Evolutionary conservation across 148 eudicot genomes (phyloP).

Genomic region (Euryodendron excelsum): DNA sequence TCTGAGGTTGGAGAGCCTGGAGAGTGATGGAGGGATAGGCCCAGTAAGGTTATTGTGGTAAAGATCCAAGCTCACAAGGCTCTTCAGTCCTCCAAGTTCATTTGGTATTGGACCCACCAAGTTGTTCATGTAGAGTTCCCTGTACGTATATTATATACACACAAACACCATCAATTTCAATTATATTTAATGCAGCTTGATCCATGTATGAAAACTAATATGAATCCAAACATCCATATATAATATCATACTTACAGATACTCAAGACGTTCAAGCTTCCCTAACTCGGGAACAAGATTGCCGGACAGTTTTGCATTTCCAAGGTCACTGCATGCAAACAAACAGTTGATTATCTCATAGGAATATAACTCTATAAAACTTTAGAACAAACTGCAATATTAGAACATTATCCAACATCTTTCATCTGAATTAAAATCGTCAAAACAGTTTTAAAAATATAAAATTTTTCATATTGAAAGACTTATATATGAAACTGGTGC

Average conservation of each 20-base stretch:
- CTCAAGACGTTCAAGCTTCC: constrained; percentile 69
- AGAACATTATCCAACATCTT: too few relatives aligned
- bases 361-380: neutral
- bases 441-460: too few relatives aligned
- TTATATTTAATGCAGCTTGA: neutral
- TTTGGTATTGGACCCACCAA: constrained; percentile 62
- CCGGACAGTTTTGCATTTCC: constrained; percentile 85
- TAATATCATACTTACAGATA: constrained; percentile 51
- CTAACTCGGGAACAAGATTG: constrained; percentile 71
- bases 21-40: constrained; percentile 51
- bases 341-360: neutral
- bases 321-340: constrained; percentile 43
- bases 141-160: too few relatives aligned
- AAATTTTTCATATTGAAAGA: too few relatives aligned
- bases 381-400: too few relatives aligned
- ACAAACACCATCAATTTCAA: neutral
- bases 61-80: constrained; percentile 74
- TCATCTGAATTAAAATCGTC: too few relatives aligned
- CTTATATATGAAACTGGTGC: too few relatives aligned
- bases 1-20: constrained; percentile 63
- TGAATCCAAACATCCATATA: too few relatives aligned
- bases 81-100: constrained; percentile 63
- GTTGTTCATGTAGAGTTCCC: constrained; percentile 79
- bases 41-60: constrained; percentile 75
- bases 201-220: too few relatives aligned